Conservation (phyloP, 345 rosid genomes). For the Populus alba region DNA sequence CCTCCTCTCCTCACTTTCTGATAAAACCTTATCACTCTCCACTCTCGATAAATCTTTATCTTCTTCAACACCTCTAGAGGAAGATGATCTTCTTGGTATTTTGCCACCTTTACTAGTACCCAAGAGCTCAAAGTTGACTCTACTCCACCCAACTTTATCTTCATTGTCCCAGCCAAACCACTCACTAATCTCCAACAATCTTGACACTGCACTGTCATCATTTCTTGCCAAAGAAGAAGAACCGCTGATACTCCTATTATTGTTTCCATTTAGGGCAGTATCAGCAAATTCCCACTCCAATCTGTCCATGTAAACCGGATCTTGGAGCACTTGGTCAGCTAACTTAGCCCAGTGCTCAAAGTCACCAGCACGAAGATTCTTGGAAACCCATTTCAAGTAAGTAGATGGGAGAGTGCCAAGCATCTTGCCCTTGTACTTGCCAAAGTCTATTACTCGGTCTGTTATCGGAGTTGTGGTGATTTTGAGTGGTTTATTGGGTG, state of each 20-base stretch:
- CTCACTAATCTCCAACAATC: constrained; percentile 65
- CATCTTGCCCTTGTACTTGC: constrained; percentile 79
- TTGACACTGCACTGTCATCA: constrained; percentile 33
- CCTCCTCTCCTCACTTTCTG: constrained; percentile 20
- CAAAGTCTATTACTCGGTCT: constrained; percentile 67
- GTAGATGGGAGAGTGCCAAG: constrained; percentile 72
- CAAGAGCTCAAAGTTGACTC: constrained; percentile 57
- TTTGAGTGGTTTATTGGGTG: constrained; percentile 8
- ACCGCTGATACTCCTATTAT: not conserved
- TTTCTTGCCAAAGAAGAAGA: not conserved
- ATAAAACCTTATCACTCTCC: not conserved
- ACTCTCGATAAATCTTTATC: not conserved
- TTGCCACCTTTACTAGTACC: constrained; percentile 76
- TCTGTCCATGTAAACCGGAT: constrained; percentile 64
- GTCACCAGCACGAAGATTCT: constrained; percentile 63
- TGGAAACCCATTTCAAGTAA: constrained; percentile 76
- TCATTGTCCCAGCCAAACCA: constrained; percentile 85
- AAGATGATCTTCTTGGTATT: constrained; percentile 49
- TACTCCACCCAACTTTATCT: constrained; percentile 67
- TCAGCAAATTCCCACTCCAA: constrained; percentile 81
- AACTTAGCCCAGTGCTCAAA: constrained; percentile 64
- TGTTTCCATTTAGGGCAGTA: constrained; percentile 44
- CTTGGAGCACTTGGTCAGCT: constrained; percentile 68
- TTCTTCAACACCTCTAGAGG: not conserved
- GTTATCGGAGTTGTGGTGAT: constrained; percentile 36